Base-by-base conservation (phyloP, 345 rosid species). In the Kandelia obovata region DNA sequence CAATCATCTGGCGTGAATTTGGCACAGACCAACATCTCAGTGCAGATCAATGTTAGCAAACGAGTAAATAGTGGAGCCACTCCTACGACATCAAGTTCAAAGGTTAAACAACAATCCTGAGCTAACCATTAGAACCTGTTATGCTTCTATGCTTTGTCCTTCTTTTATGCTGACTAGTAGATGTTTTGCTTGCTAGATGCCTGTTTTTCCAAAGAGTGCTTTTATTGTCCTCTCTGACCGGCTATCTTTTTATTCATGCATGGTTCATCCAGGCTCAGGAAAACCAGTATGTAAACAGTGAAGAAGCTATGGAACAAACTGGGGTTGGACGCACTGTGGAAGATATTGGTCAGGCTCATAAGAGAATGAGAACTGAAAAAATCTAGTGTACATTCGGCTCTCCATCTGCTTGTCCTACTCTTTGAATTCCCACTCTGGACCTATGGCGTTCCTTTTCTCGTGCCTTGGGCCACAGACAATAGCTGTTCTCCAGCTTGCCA, bases 1-100 rank as follows among this genome's bases (percentile, higher is more conserved):
- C 87, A 66, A 61, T 85, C 88, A 34, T 85, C 90, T 3, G 92
- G 93, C 55, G 90, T 92, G 78, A 86, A 92, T 67, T 57, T 89
- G 74, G 79, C 91, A 31, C 87, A 80, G 73, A 76, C 96, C 47
- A 79, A 58, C 75, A 80, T 91, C 73, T 80, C 88, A 19, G 96
- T 91, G 73, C 81, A 87, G 71, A 75, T 91, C 74, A 86, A 82
- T 77, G 86, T 89, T 34, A 74, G 83, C 58, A 91, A 82, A 80
- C 81, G 34, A 31, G 66, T 56, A 67, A 81, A 70, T 62, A 60
- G 25, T 52, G 80, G 75, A 43, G 64, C 52, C 49, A 28, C 73
- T 31, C 35, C 70, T 55, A 31, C 55, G 61, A 81, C 79, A 34
- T 83, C 84, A 25, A 61, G 52, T 70, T 61, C 79, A 32, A 81